Evolutionary conservation across 306 rosid species (phyloP).

Genomic region (Vigna mungo): DNA sequence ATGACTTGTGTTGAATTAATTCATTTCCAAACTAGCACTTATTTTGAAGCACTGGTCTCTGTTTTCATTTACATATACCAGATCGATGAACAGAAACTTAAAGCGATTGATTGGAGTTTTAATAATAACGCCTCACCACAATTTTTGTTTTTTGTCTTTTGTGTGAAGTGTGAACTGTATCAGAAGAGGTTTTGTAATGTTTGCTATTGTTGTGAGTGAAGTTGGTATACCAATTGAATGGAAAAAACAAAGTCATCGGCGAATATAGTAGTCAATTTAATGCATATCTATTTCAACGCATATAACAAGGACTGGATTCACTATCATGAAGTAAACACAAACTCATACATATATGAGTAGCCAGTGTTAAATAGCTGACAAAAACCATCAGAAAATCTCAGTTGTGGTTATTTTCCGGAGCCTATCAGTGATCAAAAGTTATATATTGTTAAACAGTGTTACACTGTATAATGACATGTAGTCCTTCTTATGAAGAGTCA

Average conservation of each 20-base stretch:
- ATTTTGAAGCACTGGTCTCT: background rate
- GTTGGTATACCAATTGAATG: constrained; percentile 1
- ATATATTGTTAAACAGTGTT: background rate
- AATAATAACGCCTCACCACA: background rate
- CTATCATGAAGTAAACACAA: background rate
- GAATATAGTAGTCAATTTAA: background rate
- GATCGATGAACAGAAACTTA: background rate
- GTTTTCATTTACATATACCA: background rate
- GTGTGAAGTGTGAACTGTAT: background rate
- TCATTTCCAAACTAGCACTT: background rate
- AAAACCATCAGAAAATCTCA: constrained; percentile 2
- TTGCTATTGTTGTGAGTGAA: background rate
- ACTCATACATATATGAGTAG: background rate
- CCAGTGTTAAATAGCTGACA: background rate
- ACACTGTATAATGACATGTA: background rate
- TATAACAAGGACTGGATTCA: background rate
- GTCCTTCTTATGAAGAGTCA: background rate
- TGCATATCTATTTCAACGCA: background rate
- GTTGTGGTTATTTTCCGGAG: constrained; percentile 9
- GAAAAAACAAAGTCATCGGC: background rate
- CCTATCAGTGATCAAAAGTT: background rate
- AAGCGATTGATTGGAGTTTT: constrained; percentile 8
- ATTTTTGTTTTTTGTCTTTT: background rate
- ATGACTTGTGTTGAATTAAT: background rate
- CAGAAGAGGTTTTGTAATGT: background rate